phyloP scores from a whole-genome alignment of 345 rosid species.

The Garcia nutans region DNA sequence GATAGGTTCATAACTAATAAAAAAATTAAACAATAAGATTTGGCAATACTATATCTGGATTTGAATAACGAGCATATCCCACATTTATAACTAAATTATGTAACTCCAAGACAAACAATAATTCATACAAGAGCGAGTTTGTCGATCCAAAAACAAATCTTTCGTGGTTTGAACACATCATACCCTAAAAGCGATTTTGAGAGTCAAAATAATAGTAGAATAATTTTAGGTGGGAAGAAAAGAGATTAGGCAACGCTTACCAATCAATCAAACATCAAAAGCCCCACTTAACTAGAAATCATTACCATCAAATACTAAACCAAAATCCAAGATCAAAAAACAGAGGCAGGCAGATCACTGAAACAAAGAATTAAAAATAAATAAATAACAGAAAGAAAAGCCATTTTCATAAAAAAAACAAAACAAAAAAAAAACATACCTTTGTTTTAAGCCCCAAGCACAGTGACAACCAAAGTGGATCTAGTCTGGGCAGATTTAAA shows the following conservation, averaged over 20 bases:
- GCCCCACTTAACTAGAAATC: constrained; percentile 7
- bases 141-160: constrained; percentile 3
- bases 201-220: not conserved
- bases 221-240: constrained; percentile 15
- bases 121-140: not conserved
- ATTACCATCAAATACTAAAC: constrained; percentile 9
- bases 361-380: not conserved
- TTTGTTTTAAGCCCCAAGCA: not conserved
- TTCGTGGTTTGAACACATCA: not conserved
- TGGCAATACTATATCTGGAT: not conserved
- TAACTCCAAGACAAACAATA: not conserved
- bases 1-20: not conserved
- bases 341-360: constrained; percentile 16
- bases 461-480: not conserved
- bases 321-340: constrained; percentile 8
- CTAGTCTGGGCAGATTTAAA: not conserved
- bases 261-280: constrained; percentile 21
- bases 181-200: not conserved
- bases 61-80: not conserved
- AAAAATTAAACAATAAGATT: not conserved
- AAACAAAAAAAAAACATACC: not conserved
- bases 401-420: not conserved
- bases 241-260: constrained; percentile 13
- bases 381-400: not conserved
- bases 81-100: not conserved